phyloP scores from a whole-genome alignment of 805 yeast genomes.

The Kodamaea lidongshanica region DNA sequence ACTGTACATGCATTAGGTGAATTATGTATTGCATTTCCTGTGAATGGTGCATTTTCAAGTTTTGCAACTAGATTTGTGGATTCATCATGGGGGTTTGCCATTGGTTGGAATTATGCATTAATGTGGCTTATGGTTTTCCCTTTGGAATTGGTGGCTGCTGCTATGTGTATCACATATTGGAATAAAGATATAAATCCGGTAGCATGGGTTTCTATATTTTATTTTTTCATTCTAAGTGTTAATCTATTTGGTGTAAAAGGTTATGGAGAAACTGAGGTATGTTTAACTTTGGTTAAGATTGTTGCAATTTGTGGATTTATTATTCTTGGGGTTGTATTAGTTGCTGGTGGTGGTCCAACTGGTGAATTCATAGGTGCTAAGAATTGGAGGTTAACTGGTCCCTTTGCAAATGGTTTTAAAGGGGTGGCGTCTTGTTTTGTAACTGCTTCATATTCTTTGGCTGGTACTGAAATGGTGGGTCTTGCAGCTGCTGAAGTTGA shows the following conservation, averaged over 20 bases:
- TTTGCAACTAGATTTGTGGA: slow-evolving; percentile 34
- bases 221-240: slow-evolving; percentile 22
- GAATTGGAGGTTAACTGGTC: slow-evolving; percentile 28
- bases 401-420: slow-evolving; percentile 34
- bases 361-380: slow-evolving; percentile 30
- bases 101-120: slow-evolving; percentile 34
- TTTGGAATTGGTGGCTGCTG: slow-evolving; percentile 34
- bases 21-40: slow-evolving; percentile 45
- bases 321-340: slow-evolving; percentile 29
- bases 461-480: slow-evolving; percentile 35
- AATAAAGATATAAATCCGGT: slow-evolving; percentile 29
- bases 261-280: slow-evolving; percentile 33
- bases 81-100: slow-evolving; percentile 36
- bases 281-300: slow-evolving; percentile 26
- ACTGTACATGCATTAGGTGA: slow-evolving; percentile 64
- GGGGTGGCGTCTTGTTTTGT: slow-evolving; percentile 34
- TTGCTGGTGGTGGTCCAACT: slow-evolving; percentile 35
- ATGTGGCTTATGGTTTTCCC: slow-evolving; percentile 36
- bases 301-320: slow-evolving; percentile 33
- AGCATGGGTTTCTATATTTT: slow-evolving; percentile 33
- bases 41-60: slow-evolving; percentile 34
- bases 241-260: slow-evolving; percentile 34
- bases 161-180: slow-evolving; percentile 33
- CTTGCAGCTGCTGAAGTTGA: slow-evolving; percentile 35
- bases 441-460: slow-evolving; percentile 32